Conservation (phyloP, 2,329 filamentous ascomycete species). For the Zasmidium angulare region DNA sequence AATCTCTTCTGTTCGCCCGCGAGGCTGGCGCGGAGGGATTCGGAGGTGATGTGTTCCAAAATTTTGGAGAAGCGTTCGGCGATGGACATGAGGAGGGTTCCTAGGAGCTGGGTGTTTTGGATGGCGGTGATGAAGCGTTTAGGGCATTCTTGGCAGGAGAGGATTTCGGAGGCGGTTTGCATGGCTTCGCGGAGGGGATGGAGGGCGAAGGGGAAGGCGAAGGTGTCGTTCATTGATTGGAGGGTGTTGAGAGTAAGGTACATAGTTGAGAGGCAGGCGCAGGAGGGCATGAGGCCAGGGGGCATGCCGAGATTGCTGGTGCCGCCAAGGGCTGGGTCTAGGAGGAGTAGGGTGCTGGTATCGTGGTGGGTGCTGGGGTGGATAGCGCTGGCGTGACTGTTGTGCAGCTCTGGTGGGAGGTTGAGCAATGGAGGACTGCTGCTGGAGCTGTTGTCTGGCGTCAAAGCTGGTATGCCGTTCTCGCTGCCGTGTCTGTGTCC, state of each 20-base stretch:
- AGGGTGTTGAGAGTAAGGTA: conserved; percentile 47
- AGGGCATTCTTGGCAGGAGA: conserved; percentile 46
- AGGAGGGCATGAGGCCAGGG: conserved; percentile 27
- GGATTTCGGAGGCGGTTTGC: conserved; percentile 38
- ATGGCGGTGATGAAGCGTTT: conserved; percentile 42
- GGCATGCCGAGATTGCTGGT: conserved; percentile 10
- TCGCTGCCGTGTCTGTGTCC: background rate
- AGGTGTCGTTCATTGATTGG: conserved; percentile 35
- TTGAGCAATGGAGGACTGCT: conserved; percentile 16
- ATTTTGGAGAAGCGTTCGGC: conserved; percentile 44
- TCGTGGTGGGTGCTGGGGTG: conserved; percentile 1
- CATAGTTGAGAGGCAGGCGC: conserved; percentile 48
- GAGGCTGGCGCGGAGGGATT: conserved; percentile 36
- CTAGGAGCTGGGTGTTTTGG: conserved; percentile 47
- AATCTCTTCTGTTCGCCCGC: conserved; percentile 41
- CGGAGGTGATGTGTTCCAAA: conserved; percentile 41
- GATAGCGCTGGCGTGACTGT: conserved; percentile 5
- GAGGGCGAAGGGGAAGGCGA: conserved; percentile 46
- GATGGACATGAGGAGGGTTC: conserved; percentile 43
- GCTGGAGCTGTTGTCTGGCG: conserved; percentile 22
- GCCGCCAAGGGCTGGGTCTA: conserved; percentile 16
- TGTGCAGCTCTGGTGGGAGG: conserved; percentile 18
- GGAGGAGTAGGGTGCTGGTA: conserved; percentile 10
- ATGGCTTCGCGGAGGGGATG: conserved; percentile 44
- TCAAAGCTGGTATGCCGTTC: conserved; percentile 18